Percentiles rank a stretch among this genome's conserved stretches.
Conservation (phyloP, 192 early-diverging fungal species). For the Umbelopsis sp. region DNA sequence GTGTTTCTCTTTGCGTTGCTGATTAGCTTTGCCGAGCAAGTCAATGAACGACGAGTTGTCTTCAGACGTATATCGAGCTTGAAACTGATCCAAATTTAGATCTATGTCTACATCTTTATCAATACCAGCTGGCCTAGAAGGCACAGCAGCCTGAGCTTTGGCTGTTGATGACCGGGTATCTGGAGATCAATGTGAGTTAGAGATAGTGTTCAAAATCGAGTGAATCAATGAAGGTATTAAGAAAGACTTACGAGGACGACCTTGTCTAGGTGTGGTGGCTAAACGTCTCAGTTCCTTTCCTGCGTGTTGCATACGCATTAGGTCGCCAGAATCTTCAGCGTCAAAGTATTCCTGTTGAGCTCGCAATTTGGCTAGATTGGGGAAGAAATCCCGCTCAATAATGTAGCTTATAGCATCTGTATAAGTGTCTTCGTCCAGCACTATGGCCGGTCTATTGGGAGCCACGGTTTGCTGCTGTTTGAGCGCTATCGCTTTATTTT, state of each 20-base stretch:
- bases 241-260: not conserved
- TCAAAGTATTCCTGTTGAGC: constrained; percentile 59
- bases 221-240: not conserved
- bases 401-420: constrained; percentile 73
- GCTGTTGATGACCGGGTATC: not conserved
- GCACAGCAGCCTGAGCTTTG: constrained; percentile 5
- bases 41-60: constrained; percentile 80
- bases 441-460: constrained; percentile 29
- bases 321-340: constrained; percentile 51
- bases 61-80: constrained; percentile 72
- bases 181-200: not conserved
- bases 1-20: constrained; percentile 59
- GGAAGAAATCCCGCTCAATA: constrained; percentile 86
- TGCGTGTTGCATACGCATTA: constrained; percentile 30
- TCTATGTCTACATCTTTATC: constrained; percentile 42
- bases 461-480: constrained; percentile 49
- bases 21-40: constrained; percentile 64
- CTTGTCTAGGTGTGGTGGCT: not conserved
- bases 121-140: not conserved
- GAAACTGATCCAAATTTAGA: constrained; percentile 73
- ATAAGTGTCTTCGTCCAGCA: constrained; percentile 83
- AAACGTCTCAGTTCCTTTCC: constrained; percentile 8
- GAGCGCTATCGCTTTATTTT: constrained; percentile 47
- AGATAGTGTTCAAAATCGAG: not conserved
- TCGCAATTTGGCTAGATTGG: constrained; percentile 64